These are phyloP conservation scores for Tubosaeta sp. DNA, from an alignment of 768 basidiomycete genomes.

Conservation along the genomic window DNA sequence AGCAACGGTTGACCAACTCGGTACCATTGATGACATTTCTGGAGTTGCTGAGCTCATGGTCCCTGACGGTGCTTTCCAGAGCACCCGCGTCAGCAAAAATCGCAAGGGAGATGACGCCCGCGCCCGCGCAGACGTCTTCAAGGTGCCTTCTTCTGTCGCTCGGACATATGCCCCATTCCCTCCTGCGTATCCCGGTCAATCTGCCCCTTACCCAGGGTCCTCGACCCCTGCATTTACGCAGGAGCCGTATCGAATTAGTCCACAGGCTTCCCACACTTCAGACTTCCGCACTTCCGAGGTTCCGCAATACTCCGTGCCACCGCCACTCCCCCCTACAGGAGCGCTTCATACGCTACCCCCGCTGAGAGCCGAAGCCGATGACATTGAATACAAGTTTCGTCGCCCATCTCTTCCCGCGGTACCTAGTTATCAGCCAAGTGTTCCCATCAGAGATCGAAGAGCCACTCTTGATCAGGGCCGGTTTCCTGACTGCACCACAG, in stretches of 20 bases:
- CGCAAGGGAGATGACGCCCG: conserved; percentile 40
- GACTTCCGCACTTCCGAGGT: conserved; percentile 21
- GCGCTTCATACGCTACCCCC: conserved; percentile 25
- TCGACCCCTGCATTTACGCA: conserved; percentile 21
- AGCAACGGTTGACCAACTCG: conserved; percentile 63
- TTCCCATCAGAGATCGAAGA: conserved; percentile 12
- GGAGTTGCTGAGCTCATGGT: conserved; percentile 56
- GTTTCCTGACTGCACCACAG: conserved; percentile 8
- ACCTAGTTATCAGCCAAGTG: conserved; percentile 6
- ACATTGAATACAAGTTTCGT: conserved; percentile 30
- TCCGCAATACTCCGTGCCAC: conserved; percentile 26
- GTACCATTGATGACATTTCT: conserved; percentile 65
- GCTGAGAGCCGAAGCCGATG: conserved; percentile 22
- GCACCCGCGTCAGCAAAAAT: conserved; percentile 55
- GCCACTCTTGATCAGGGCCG: conserved; percentile 12
- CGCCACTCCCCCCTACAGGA: conserved; percentile 22
- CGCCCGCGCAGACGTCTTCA: conserved; percentile 29
- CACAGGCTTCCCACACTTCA: conserved; percentile 22
- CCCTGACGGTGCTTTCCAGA: conserved; percentile 64
- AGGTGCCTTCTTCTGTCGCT: conserved; percentile 29
- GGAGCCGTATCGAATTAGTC: conserved; percentile 20
- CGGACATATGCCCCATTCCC: conserved; percentile 43
- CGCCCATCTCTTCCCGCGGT: conserved; percentile 27
- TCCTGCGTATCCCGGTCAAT: conserved; percentile 27
- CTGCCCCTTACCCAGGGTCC: conserved; percentile 21